These are phyloP conservation scores for Bryopsis sp. DNA, from an alignment of 139 green algal genomes.

Conservation along the genomic window DNA sequence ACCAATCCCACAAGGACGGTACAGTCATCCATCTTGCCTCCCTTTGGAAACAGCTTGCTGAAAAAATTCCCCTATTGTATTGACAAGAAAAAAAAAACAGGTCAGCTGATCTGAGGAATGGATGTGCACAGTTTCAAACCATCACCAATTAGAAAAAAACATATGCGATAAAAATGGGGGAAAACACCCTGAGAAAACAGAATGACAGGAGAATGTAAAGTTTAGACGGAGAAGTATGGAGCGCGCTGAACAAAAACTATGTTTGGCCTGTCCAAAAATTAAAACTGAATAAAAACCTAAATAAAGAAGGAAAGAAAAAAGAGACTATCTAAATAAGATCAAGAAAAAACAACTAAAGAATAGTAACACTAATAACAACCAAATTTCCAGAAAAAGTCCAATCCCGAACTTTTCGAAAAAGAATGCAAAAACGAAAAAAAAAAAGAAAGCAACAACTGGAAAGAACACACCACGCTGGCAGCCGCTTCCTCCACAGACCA, in stretches of 20 bases:
- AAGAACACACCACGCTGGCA: slow-evolving; percentile 4
- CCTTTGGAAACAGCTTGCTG: slow-evolving; percentile 33
- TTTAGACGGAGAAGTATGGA: no score
- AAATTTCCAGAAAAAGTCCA: background rate
- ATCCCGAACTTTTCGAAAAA: background rate
- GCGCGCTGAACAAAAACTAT: no score
- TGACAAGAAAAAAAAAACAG: slow-evolving; percentile 20
- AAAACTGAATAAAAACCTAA: no score
- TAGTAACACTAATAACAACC: background rate
- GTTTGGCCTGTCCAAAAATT: no score
- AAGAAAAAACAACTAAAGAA: background rate
- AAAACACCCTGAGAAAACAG: background rate
- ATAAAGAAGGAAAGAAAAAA: no score
- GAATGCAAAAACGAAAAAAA: no score
- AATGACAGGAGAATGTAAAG: background rate
- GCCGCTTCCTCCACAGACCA: slow-evolving; percentile 53
- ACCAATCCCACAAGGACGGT: slow-evolving; percentile 63
- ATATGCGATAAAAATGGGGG: background rate
- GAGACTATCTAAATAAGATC: no score
- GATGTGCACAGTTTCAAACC: slow-evolving; percentile 8
- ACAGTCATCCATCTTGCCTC: slow-evolving; percentile 82
- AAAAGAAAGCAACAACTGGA: no score
- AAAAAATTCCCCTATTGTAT: slow-evolving; percentile 23
- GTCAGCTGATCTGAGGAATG: slow-evolving; percentile 7
- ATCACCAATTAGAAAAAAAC: background rate